phyloP scores from a whole-genome alignment of 2,329 filamentous ascomycete species.

The Mariannaea elegans region DNA sequence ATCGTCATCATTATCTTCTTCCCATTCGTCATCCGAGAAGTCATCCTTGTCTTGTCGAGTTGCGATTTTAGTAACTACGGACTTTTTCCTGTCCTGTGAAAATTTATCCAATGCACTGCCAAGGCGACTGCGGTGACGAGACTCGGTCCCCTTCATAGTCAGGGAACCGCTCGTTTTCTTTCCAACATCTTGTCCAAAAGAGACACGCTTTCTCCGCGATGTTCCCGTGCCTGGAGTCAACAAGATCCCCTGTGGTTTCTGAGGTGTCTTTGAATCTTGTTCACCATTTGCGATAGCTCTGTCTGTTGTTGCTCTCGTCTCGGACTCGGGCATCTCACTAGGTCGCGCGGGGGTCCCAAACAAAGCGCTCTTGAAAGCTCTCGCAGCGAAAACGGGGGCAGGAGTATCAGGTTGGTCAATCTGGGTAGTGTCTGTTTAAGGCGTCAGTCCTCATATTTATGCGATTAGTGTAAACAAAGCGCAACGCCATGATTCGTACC shows the following conservation, averaged over 20 bases:
- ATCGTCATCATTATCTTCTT: slow-evolving; percentile 56
- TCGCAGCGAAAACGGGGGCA: slow-evolving; percentile 71
- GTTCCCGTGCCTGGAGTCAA: slow-evolving; percentile 71
- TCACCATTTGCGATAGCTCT: slow-evolving; percentile 36
- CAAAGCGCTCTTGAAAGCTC: slow-evolving; percentile 70
- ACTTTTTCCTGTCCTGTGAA: slow-evolving; percentile 23
- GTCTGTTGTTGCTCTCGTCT: slow-evolving; percentile 32
- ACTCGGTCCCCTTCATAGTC: slow-evolving; percentile 38
- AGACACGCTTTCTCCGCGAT: slow-evolving; percentile 70
- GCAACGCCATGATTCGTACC: slow-evolving; percentile 35
- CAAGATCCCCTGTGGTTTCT: slow-evolving; percentile 66
- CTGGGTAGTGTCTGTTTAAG: slow-evolving; percentile 52
- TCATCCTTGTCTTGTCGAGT: slow-evolving; percentile 26
- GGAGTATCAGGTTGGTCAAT: slow-evolving; percentile 71
- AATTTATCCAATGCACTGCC: slow-evolving; percentile 56
- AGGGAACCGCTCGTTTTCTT: slow-evolving; percentile 52
- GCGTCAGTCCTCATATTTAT: neutral
- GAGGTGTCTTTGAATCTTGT: slow-evolving; percentile 54
- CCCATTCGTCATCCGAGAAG: slow-evolving; percentile 59
- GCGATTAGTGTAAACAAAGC: neutral
- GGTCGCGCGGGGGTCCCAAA: slow-evolving; percentile 65
- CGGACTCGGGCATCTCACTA: slow-evolving; percentile 42
- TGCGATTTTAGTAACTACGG: slow-evolving; percentile 11
- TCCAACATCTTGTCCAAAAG: slow-evolving; percentile 67
- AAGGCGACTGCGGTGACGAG: slow-evolving; percentile 52